Base-by-base conservation (phyloP, 169 alveolate genomes). In the Amoebophrya sp. region DNA sequence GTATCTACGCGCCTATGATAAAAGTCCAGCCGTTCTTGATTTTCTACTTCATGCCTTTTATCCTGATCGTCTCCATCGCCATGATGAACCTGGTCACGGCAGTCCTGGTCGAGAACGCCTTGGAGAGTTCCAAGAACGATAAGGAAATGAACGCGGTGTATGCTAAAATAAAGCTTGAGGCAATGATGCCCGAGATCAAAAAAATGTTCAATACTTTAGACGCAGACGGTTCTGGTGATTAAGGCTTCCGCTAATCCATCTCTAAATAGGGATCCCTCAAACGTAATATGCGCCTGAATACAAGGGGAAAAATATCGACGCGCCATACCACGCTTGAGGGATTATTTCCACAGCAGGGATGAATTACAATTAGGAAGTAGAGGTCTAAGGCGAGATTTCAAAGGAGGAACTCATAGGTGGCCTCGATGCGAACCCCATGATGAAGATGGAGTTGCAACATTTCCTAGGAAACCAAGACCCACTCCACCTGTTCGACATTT, bases 21-120 rank as follows among this genome's bases (percentile, higher is more conserved):
- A 65, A 65, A 36, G 18, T 65, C 83, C 83, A 65, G 26, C 83
- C 83, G 33, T 6, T 18, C 36, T 26, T 6, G 38, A 26, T 65
- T 65, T 65, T 65, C 83, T 65, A 65, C 83, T 65, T 65, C 26
- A 18, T 65, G 12, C 83, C 83, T 36, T 65, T 65, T 18, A 6
- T 65, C 12, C 33, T 65, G 2, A 18, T 36, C 10, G 83, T 65
- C 36, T 6, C 33, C 26, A 65, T 65, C 83, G 83, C 83, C 39
- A 65, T 65, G 83, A 65, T 65, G 83, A 65, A 65, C 83, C 83
- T 65, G 83, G 83, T 65, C 36, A 65, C 83, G 33, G 83, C 83
- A 6, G 83, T 65, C 39, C 83, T 65, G 33, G 83, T 65, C 36
- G 36, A 65, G 83, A 65, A 65, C 83, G 83, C 83, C 39, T 0